phyloP scores from a whole-genome alignment of 1,284 basidiomycete genomes.

The Pyrrhoderma lamaoense region DNA sequence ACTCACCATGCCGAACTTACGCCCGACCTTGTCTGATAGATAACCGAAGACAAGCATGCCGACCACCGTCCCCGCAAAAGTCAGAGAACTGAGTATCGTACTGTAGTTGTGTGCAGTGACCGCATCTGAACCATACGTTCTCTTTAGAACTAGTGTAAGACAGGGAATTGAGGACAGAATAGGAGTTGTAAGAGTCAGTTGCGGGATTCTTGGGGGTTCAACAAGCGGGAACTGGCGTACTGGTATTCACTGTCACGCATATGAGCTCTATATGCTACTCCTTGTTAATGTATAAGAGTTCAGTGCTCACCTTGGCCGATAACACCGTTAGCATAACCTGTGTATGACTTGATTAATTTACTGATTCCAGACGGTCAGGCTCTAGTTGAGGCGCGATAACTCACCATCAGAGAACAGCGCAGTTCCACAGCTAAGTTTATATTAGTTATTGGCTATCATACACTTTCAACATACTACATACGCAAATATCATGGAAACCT shows the following conservation, averaged over 20 bases:
- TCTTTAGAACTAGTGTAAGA: constrained; percentile 46
- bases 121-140: constrained; percentile 51
- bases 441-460: not conserved
- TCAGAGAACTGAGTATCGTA: constrained; percentile 56
- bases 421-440: constrained; percentile 58
- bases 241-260: constrained; percentile 46
- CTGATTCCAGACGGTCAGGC: no score
- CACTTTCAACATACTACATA: constrained; percentile 31
- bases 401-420: constrained; percentile 85
- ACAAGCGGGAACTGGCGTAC: constrained; percentile 32
- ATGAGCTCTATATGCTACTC: not conserved
- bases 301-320: constrained; percentile 60
- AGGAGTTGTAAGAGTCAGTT: not conserved
- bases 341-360: not conserved
- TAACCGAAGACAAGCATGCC: constrained; percentile 75
- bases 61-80: constrained; percentile 80
- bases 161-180: not conserved
- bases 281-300: not conserved
- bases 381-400: no score
- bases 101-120: constrained; percentile 48
- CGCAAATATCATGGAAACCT: constrained; percentile 76
- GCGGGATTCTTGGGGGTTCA: not conserved
- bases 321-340: constrained; percentile 77
- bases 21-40: constrained; percentile 79
- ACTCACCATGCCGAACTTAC: constrained; percentile 82